A percentile compares a stretch with the other conserved stretches of the same genome.
Evolutionary conservation across 2,329 filamentous ascomycete genomes (phyloP).

Genomic region (Alternaria dauci): DNA sequence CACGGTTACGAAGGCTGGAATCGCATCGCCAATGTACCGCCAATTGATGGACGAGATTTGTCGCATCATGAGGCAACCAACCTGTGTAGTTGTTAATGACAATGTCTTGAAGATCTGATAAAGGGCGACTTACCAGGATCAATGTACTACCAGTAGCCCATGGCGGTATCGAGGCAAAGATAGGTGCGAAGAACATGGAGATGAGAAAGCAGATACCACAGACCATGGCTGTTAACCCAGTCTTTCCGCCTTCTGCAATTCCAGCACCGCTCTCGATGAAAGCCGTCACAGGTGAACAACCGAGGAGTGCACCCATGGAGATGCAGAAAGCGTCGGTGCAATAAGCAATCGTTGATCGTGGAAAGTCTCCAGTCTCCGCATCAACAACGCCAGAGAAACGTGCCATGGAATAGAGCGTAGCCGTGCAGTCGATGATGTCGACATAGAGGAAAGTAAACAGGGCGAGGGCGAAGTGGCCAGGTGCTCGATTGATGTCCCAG

Average conservation of each 20-base stretch:
- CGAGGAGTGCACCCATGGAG: constrained; percentile 80
- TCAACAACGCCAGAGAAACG: constrained; percentile 83
- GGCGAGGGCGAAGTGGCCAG: constrained; percentile 79
- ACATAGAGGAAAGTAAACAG: constrained; percentile 92
- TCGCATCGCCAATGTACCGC: constrained; percentile 81
- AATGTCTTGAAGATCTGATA: not conserved
- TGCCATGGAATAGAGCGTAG: constrained; percentile 89
- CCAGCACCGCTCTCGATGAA: constrained; percentile 89
- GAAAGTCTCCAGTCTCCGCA: constrained; percentile 82
- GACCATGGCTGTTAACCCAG: constrained; percentile 79
- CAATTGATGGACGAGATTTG: constrained; percentile 84
- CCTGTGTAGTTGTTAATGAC: constrained; percentile 34
- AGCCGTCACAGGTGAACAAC: constrained; percentile 81
- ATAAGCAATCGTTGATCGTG: constrained; percentile 83
- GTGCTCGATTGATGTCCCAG: constrained; percentile 73
- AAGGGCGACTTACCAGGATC: constrained; percentile 67
- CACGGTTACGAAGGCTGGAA: constrained; percentile 85
- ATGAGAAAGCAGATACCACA: constrained; percentile 87
- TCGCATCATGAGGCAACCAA: constrained; percentile 79
- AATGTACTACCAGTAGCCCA: constrained; percentile 90
- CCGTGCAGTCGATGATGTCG: constrained; percentile 87
- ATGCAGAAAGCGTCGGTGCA: constrained; percentile 84
- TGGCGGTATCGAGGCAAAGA: constrained; percentile 87
- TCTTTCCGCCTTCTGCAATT: constrained; percentile 86
- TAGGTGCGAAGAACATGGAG: constrained; percentile 87